Base-by-base conservation (phyloP, 140 eudicot genomes). In the Oenanthe javanica region DNA sequence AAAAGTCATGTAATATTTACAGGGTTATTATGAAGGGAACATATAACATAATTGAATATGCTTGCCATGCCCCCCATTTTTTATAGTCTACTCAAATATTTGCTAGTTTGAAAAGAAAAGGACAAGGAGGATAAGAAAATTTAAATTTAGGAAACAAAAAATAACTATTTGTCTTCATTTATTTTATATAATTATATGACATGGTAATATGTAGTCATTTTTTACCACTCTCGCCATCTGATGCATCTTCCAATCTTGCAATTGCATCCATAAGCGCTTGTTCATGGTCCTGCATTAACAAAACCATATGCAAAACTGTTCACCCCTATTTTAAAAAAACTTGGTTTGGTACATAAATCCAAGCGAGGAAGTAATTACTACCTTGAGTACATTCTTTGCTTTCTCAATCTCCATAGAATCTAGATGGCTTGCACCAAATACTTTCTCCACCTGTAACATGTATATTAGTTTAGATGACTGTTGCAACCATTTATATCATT, bases 221-320 rank as follows among this genome's bases (percentile, higher is more conserved):
- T 82, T 86, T 93, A 94, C 96, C 98, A 83, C 98, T 94, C 83
- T 94, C 98, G 80, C 93, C 94, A 73, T 92, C 97, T 42, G 97
- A 94, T 40, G 91, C 87, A 51, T 88, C 94, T 64, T 84, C 90
- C 75, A 94, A 91, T 84, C 90, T 92, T n/a, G 96, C 93, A 77
- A 94, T 90, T 13, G 97, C 97, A 27, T 90, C 93, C 54, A 81
- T 80, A 11, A 94, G 93, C 51, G 94, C 96, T 84, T 89, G 91
- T 79, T 94, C 98, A 84, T 94, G 98, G 66, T 94, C 97, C 98
- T 94, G 88, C 74, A 82, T 81, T 42, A 74, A 21, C 21, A 77
- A 70, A 79, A 11, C 14, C 57, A 45, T 31, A 31, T 31, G 31
- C 31, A 31, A 31, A 31, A 31, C 31, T 31, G 31, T 79, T 45